Base-by-base conservation (phyloP, 1,139 yeast species). In the Diutina mesorugosa region DNA sequence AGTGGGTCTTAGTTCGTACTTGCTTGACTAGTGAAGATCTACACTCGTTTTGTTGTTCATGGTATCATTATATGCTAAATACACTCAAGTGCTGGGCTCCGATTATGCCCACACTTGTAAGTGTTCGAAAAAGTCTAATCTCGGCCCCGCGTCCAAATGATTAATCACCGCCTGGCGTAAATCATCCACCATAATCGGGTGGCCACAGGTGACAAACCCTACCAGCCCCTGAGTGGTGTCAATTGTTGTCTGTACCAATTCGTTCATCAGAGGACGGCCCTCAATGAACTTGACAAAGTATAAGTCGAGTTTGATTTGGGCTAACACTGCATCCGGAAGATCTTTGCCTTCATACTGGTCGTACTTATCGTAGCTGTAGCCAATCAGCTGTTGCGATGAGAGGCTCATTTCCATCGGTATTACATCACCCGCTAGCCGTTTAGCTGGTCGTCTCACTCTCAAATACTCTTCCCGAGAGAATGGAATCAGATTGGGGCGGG, bases 141-240 rank as follows among this genome's bases (percentile, higher is more conserved):
- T 51, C 10, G 53, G 45, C 18, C 53, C 45, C 56, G 58, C 59
- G 8, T 51, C 45, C 32, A 58, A 57, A 50, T 55, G 55, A 53
- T 59, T 61, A 16, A 61, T 57, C 45, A 54, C 55, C 3, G 53
- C 35, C 35, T 50, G 41, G 9, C 64, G 58, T 54, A 58, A 54
- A 21, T 61, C 64, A 38, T 61, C 63, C 2, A 59, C 61, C 64
- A 61, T 58, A 14, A 35, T 46, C 1, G 63, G 55, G 6, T 58
- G 80, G 0, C 80, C 81, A 65, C 83, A 79, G 0, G 76, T 69
- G 29, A 77, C 73, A 61, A 76, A 72, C 10, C 78, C 78, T 29
- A 78, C 64, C 0, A 81, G 70, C 2, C 77, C 78, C 7, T 58
- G 58, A 6, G 79, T 66, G 55, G 70, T 73, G 9, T 63, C 62